Conservation (phyloP, 2,329 filamentous ascomycete genomes). For the Ilyonectria robusta region DNA sequence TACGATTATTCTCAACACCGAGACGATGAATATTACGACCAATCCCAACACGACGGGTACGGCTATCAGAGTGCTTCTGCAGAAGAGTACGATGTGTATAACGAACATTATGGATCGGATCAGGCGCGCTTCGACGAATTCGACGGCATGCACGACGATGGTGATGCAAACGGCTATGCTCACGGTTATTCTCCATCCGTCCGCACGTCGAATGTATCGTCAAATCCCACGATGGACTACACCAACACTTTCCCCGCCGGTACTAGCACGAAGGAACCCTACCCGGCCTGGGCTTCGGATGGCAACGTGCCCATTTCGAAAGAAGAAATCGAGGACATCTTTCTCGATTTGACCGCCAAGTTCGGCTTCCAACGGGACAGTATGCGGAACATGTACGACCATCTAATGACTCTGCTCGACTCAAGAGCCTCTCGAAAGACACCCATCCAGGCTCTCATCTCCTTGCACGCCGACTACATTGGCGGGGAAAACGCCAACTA, state of each 20-base stretch:
- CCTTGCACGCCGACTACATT: slow-evolving; percentile 97
- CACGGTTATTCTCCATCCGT: not conserved
- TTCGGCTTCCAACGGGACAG: slow-evolving; percentile 99
- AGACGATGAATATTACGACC: not conserved
- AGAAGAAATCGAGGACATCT: slow-evolving; percentile 98
- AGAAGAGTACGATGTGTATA: not conserved
- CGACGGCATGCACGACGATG: not conserved
- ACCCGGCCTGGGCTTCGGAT: slow-evolving; percentile 97
- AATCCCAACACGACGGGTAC: not conserved
- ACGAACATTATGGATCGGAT: not conserved
- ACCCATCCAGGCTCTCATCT: slow-evolving; percentile 95
- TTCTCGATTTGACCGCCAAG: slow-evolving; percentile 93
- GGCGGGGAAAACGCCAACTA: slow-evolving; percentile 99
- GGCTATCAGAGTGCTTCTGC: not conserved
- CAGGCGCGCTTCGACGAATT: not conserved
- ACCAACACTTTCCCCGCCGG: slow-evolving; percentile 89
- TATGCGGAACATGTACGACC: slow-evolving; percentile 99
- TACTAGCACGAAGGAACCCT: slow-evolving; percentile 94
- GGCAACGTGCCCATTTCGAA: slow-evolving; percentile 98
- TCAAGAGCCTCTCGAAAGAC: slow-evolving; percentile 98
- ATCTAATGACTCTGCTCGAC: slow-evolving; percentile 95
- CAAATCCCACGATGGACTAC: slow-evolving; percentile 80
- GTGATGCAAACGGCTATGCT: not conserved
- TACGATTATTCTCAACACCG: not conserved
- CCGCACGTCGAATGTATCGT: not conserved